Evolutionary conservation across 1,284 basidiomycete genomes (phyloP).

Genomic region (Rhodotorula sp.): DNA sequence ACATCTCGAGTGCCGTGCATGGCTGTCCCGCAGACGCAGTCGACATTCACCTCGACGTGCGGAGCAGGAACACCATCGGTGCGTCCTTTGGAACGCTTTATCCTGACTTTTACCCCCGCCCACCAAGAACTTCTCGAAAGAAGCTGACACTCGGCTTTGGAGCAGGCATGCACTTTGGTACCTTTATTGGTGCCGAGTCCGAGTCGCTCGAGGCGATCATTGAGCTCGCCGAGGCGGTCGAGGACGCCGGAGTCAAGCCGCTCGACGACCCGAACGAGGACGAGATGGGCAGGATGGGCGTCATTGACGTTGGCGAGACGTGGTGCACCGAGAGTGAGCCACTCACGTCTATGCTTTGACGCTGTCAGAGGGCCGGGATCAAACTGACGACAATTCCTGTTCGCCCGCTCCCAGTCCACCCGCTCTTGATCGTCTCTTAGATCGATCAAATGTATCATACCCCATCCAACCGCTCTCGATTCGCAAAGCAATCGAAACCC

Average conservation of each 20-base stretch:
- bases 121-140: too few relatives aligned
- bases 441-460: too few relatives aligned
- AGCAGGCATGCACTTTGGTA: constrained; percentile 44
- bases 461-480: background rate
- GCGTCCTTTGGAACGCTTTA: background rate
- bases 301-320: constrained; percentile 36
- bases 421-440: constrained; percentile 22
- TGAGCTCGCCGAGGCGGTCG: constrained; percentile 38
- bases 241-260: constrained; percentile 26
- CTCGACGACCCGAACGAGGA: constrained; percentile 32
- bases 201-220: constrained; percentile 43
- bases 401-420: constrained; percentile 11
- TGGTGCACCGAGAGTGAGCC: constrained; percentile 27
- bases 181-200: constrained; percentile 43
- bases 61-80: constrained; percentile 42
- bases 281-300: constrained; percentile 39
- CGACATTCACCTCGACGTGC: constrained; percentile 44
- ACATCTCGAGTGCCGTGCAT: constrained; percentile 39
- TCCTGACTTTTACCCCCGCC: background rate
- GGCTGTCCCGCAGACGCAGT: constrained; percentile 45
- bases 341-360: too few relatives aligned
- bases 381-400: background rate
- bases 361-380: too few relatives aligned
- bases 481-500: background rate
- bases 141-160: background rate